These are phyloP conservation scores for Durotheca rogersii DNA, from an alignment of 495 filamentous ascomycete species.

Conservation along the genomic window DNA sequence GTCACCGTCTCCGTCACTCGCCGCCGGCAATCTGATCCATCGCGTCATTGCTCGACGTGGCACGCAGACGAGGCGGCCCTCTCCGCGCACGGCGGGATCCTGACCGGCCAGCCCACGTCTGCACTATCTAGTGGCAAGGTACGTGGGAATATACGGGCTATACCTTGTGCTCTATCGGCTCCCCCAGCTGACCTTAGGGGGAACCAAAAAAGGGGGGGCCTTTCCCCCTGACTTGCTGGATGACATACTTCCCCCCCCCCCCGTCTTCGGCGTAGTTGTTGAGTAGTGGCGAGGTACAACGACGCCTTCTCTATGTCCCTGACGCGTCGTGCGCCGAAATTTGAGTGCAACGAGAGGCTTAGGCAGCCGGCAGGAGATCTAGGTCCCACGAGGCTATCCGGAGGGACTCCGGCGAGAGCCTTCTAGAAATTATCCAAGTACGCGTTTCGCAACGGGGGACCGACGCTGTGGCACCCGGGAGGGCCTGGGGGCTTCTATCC, in stretches of 20 bases:
- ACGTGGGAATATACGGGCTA: too few relatives aligned
- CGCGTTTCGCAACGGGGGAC: too few relatives aligned
- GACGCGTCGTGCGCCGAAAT: slow-evolving; percentile 3
- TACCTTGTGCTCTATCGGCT: too few relatives aligned
- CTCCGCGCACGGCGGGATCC: not conserved
- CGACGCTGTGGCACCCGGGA: too few relatives aligned
- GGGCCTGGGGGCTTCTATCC: too few relatives aligned
- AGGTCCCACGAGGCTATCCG: not conserved
- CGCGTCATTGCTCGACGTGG: slow-evolving; percentile 4
- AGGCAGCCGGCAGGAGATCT: slow-evolving; percentile 5
- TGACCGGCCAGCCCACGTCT: not conserved
- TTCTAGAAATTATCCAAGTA: too few relatives aligned
- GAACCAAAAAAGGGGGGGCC: not conserved
- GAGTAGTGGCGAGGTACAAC: too few relatives aligned
- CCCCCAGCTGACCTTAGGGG: slow-evolving; percentile 2
- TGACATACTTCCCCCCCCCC: too few relatives aligned
- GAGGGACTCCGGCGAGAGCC: too few relatives aligned
- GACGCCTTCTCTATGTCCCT: slow-evolving; percentile 1
- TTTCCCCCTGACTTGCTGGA: slow-evolving; percentile 4
- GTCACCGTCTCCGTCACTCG: not conserved
- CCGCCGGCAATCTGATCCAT: slow-evolving; percentile 12
- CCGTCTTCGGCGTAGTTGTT: too few relatives aligned
- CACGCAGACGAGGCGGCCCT: slow-evolving; percentile 12
- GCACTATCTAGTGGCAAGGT: not conserved
- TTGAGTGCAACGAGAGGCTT: slow-evolving; percentile 6